Base-by-base conservation (phyloP, 1,284 basidiomycete genomes). In the Cryptococcus neoformans region DNA sequence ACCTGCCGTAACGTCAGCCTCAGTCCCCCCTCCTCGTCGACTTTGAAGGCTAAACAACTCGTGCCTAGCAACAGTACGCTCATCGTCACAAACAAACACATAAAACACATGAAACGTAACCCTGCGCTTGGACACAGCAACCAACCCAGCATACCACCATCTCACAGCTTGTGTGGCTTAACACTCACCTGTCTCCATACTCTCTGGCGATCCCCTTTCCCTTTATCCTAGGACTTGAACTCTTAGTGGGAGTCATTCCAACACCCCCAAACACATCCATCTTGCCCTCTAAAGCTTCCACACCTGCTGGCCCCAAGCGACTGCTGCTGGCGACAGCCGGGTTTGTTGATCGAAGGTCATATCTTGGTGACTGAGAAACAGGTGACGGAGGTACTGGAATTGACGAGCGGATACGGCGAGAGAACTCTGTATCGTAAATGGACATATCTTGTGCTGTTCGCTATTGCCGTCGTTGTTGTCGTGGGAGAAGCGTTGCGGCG, bases 121-220 rank as follows among this genome's bases (percentile, higher is more conserved):
- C 21, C 34, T 14, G 14, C n/a, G 17, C 14, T 21, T 28, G 16
- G 17, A 7, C 16, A 35, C 6, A 2, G 2, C 34, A 2, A n/a
- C 9, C 17, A 17, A 35, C 14, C 46, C 16, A 28, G 34, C 12
- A 16, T 5, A 11, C 16, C 6, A 16, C 16, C 4, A 41, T 41
- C 16, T 16, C 16, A 41, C 16, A 12, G 12, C 16, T 41, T 38
- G 39, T 3, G 28, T 38, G 41, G 16, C n/a, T 36, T 10, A 8
- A 14, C 17, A 71, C 74, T 54, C 51, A 78, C 77, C 77, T 63
- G 57, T 78, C 77, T 4, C 77, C 77, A 60, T 77, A 78, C 55
- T 76, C 75, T 49, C 69, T 67, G 8, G 57, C 62, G n/a, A 65
- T 68, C 5, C 58, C 65, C 58, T 71, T 77, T 0, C 65, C 69